Percentiles rank a stretch among this genome's conserved stretches.
Conservation (phyloP, 1,284 basidiomycete species). For the Apiotrichum gamsii region DNA sequence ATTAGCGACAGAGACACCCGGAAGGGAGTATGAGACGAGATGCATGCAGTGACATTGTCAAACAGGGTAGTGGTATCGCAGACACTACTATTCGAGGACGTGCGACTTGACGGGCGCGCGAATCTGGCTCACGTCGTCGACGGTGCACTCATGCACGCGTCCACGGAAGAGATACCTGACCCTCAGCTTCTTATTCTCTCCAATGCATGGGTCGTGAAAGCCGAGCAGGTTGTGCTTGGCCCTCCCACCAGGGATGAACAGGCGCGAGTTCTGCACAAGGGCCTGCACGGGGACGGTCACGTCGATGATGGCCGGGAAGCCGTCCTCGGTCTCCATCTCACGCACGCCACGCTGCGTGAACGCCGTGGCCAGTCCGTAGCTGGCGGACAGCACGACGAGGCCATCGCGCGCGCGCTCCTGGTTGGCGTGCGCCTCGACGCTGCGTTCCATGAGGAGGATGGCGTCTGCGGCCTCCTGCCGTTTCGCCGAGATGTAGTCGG, state of each 20-base stretch:
- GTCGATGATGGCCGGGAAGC: conserved; percentile 56
- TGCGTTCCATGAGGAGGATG: conserved; percentile 47
- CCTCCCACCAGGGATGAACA: conserved; percentile 69
- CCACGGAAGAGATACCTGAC: conserved; percentile 73
- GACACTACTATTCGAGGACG: conserved; percentile 3
- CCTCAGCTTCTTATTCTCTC: conserved; percentile 53
- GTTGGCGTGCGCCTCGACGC: conserved; percentile 21
- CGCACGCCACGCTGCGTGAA: conserved; percentile 52
- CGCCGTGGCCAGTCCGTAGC: conserved; percentile 53
- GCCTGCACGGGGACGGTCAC: conserved; percentile 76
- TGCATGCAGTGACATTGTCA: not conserved
- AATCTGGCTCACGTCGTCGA: conserved; percentile 63
- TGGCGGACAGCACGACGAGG: conserved; percentile 65
- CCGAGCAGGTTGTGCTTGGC: conserved; percentile 49
- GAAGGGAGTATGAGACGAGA: not conserved
- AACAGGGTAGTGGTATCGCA: not conserved
- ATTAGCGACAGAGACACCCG: not conserved
- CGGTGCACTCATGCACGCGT: conserved; percentile 64
- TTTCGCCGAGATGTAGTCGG: conserved; percentile 57
- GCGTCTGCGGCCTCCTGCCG: conserved; percentile 57
- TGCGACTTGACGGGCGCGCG: conserved; percentile 65
- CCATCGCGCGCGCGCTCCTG: conserved; percentile 53
- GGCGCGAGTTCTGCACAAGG: conserved; percentile 67
- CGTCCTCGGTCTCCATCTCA: conserved; percentile 31
- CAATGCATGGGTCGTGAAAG: conserved; percentile 47